phyloP scores from a whole-genome alignment of 2,329 filamentous ascomycete genomes.

The Beauveria caledonica region DNA sequence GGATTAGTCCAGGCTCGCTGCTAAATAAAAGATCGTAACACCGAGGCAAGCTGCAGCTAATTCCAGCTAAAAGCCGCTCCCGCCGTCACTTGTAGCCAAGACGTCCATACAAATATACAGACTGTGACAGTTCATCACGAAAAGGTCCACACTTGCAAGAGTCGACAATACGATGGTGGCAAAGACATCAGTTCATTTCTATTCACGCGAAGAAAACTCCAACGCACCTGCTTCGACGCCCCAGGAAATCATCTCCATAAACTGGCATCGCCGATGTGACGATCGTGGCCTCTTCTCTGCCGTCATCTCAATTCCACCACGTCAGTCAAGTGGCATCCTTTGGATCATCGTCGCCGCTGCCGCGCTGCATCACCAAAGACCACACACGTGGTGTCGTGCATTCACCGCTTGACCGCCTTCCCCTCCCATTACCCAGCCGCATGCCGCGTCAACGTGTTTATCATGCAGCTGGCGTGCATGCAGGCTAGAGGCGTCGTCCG shows the following conservation, averaged over 20 bases:
- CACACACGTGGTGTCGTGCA: neutral
- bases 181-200: too few species aligned
- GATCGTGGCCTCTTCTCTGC: too few species aligned
- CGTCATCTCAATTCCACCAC: too few species aligned
- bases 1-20: neutral
- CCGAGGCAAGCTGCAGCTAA: neutral
- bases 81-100: neutral
- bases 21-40: neutral
- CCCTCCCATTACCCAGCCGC: neutral
- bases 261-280: too few species aligned
- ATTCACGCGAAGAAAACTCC: too few species aligned
- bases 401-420: neutral
- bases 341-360: neutral
- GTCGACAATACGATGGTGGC: too few species aligned
- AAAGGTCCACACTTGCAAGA: neutral
- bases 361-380: neutral
- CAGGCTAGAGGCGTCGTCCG: neutral
- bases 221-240: too few species aligned
- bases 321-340: too few species aligned
- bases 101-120: neutral
- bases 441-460: neutral
- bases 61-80: conserved; percentile 8
- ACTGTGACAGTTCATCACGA: neutral
- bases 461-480: neutral
- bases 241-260: too few species aligned